Percentiles rank a stretch among this genome's conserved stretches.
Evolutionary conservation across 805 yeast species (phyloP).

Genomic region (Suhomyces sp.): DNA sequence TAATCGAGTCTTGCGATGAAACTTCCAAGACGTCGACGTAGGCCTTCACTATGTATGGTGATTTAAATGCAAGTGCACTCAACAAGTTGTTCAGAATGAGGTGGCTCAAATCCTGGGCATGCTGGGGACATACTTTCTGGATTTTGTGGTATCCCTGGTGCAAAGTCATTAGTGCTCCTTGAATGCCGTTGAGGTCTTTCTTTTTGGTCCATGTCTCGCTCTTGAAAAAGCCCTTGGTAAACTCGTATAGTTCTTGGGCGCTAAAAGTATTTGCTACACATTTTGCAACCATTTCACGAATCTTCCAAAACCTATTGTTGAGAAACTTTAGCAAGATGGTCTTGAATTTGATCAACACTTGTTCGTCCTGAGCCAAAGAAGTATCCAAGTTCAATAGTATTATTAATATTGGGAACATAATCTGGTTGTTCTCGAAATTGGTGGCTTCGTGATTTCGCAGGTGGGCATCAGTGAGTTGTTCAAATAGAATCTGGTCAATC

Average conservation of each 20-base stretch:
- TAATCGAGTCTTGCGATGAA: slow-evolving; percentile 7
- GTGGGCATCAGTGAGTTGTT: slow-evolving; percentile 28
- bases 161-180: slow-evolving; percentile 17
- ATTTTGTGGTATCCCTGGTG: slow-evolving; percentile 11
- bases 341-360: slow-evolving; percentile 51
- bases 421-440: slow-evolving; percentile 44
- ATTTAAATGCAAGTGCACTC: slow-evolving; percentile 13
- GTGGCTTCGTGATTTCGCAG: neutral
- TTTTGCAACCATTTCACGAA: slow-evolving; percentile 83
- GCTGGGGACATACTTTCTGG: neutral
- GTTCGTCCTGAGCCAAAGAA: slow-evolving; percentile 45
- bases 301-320: slow-evolving; percentile 65
- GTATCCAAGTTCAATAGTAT: slow-evolving; percentile 67
- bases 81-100: slow-evolving; percentile 10
- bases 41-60: slow-evolving; percentile 33
- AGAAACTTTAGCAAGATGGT: slow-evolving; percentile 38
- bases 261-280: slow-evolving; percentile 53
- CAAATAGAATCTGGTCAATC: slow-evolving; percentile 48
- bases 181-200: slow-evolving; percentile 10
- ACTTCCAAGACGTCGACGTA: slow-evolving; percentile 22
- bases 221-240: slow-evolving; percentile 23
- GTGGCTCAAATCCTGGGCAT: neutral
- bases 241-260: slow-evolving; percentile 6
- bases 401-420: slow-evolving; percentile 72
- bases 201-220: neutral